These are phyloP conservation scores for Pyracantha coccinea DNA, from an alignment of 331 rosid species.

Conservation along the genomic window DNA sequence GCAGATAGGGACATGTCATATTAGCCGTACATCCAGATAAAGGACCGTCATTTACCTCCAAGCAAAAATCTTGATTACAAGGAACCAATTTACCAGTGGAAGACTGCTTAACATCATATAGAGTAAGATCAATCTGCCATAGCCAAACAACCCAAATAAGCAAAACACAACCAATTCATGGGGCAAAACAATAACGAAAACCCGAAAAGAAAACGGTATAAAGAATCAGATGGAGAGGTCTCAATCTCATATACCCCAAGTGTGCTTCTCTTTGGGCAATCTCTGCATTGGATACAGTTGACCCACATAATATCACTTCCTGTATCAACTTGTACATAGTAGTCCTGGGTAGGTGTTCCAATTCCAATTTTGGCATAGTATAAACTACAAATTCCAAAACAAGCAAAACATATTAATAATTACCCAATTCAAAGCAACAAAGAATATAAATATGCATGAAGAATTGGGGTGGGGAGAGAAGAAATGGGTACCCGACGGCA, in stretches of 20 bases:
- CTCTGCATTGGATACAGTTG: conserved; percentile 82
- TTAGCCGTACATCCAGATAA: conserved; percentile 59
- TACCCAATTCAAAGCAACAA: conserved; percentile 2
- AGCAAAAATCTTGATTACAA: conserved; percentile 69
- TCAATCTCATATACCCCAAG: conserved; percentile 69
- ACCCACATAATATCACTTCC: conserved; percentile 99
- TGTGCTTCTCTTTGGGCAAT: conserved; percentile 74
- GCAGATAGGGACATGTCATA: conserved; percentile 75
- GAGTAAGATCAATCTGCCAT: conserved; percentile 66
- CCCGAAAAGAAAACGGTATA: neutral
- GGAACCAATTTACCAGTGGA: conserved; percentile 60
- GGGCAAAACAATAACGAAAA: neutral
- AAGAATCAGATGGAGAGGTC: neutral
- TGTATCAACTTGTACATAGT: conserved; percentile 91
- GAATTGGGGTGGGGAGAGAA: neutral
- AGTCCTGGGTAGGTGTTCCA: conserved; percentile 84
- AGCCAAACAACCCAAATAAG: conserved; percentile 1
- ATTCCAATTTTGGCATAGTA: conserved; percentile 94
- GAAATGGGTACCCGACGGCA: conserved; percentile 51
- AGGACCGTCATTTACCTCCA: conserved; percentile 69
- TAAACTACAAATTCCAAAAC: conserved; percentile 42
- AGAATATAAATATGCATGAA: too few relatives aligned
- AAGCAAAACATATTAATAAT: neutral
- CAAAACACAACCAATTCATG: neutral
- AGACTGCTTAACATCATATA: conserved; percentile 63